phyloP scores from a whole-genome alignment of 2,329 filamentous ascomycete species.

The Gnomoniopsis smithogilvyi region DNA sequence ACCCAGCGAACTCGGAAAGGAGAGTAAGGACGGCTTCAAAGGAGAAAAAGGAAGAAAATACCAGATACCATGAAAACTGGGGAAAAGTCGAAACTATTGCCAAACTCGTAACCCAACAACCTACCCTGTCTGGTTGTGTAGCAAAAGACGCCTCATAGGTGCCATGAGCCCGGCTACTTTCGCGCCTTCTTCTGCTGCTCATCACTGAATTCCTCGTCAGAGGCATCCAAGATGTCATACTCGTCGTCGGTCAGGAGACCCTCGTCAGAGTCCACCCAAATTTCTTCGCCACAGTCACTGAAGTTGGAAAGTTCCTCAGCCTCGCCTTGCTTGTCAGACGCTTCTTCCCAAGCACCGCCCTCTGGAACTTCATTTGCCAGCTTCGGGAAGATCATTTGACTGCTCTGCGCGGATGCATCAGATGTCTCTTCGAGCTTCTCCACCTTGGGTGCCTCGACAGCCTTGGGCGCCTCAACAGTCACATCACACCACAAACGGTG shows the following conservation, averaged over 20 bases:
- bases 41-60: background rate
- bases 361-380: slow-evolving; percentile 90
- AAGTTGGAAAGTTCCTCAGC: slow-evolving; percentile 41
- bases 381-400: slow-evolving; percentile 94
- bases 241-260: slow-evolving; percentile 96
- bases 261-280: slow-evolving; percentile 61
- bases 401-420: slow-evolving; percentile 31
- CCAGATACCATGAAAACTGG: slow-evolving; percentile 4
- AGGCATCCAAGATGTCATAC: slow-evolving; percentile 95
- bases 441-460: slow-evolving; percentile 39
- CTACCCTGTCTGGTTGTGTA: slow-evolving; percentile 1
- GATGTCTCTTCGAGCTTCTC: slow-evolving; percentile 58
- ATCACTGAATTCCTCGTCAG: slow-evolving; percentile 76
- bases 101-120: slow-evolving; percentile 9
- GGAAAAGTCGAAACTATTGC: background rate
- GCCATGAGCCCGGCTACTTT: background rate
- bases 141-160: background rate
- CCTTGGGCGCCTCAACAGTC: slow-evolving; percentile 53
- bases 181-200: slow-evolving; percentile 44
- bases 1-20: background rate
- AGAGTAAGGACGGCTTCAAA: background rate
- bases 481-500: slow-evolving; percentile 96
- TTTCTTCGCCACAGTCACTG: slow-evolving; percentile 52
- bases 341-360: slow-evolving; percentile 63
- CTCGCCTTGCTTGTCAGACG: slow-evolving; percentile 43